These are phyloP conservation scores for Onygenales sp. DNA, from an alignment of 2,329 filamentous ascomycete genomes.

Conservation along the genomic window DNA sequence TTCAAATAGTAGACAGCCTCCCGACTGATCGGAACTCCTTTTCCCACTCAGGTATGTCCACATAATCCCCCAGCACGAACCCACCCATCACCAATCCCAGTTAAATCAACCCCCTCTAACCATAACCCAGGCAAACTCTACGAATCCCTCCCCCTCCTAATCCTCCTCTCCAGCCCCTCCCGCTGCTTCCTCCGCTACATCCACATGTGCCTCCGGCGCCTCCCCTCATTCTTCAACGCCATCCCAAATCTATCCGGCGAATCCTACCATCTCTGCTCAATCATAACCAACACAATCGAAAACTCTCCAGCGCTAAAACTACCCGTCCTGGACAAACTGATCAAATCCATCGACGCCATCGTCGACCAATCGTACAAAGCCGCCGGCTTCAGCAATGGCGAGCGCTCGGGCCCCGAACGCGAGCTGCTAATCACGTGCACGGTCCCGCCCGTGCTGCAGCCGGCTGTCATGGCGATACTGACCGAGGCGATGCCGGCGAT, in stretches of 20 bases:
- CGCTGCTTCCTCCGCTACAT: conserved; percentile 62
- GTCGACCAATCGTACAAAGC: conserved; percentile 50
- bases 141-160: conserved; percentile 33
- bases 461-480: conserved; percentile 40
- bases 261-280: conserved; percentile 36
- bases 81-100: conserved; percentile 3
- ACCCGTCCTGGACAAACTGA: conserved; percentile 53
- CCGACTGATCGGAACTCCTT: conserved; percentile 14
- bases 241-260: conserved; percentile 31
- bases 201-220: conserved; percentile 53
- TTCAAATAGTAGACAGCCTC: conserved; percentile 32
- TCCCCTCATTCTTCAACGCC: conserved; percentile 36
- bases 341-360: conserved; percentile 56
- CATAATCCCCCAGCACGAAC: neutral
- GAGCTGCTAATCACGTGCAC: conserved; percentile 43
- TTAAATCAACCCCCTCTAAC: conserved; percentile 15
- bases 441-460: conserved; percentile 42
- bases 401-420: conserved; percentile 42
- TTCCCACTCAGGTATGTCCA: conserved; percentile 24
- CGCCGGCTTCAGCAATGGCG: conserved; percentile 33
- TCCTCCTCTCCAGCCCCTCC: conserved; percentile 66
- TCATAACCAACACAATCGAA: conserved; percentile 45
- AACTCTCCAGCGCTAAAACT: conserved; percentile 47
- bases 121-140: conserved; percentile 22
- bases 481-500: conserved; percentile 47